Base-by-base conservation (phyloP, 2,329 filamentous ascomycete species). In the Fusarium haematococcum region DNA sequence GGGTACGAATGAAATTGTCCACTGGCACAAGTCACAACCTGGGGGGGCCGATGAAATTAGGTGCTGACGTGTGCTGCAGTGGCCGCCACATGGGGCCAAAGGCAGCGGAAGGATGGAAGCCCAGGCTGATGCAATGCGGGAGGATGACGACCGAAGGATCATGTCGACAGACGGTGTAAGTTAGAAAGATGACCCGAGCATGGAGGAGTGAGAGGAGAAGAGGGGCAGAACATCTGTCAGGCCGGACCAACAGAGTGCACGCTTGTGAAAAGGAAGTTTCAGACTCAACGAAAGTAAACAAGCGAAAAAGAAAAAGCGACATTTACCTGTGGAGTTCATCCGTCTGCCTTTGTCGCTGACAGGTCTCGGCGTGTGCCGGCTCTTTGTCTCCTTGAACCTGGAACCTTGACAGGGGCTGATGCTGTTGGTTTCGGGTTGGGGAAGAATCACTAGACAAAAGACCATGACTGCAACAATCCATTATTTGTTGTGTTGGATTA, bases 31-130 rank as follows among this genome's bases (percentile, higher is more conserved):
- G 27, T 32, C 23, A 48, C 23, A 30, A 20, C 18, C 37, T 57
- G 20, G 59, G 70, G 70, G 58, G 58, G 30, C 13, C 32, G 59
- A 61, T 56, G 63, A 77, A 77, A 77, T 78, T 76, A 74, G 70
- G 65, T 71, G 71, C 75, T 77, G 76, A 78, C 76, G 75, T 62
- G 68, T 75, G 65, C 70, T 33, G n/a, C 50, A 59, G 59, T 59
- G 62, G 56, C 59, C 48, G 67, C 56, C 50, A 30, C 63, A 30
- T 33, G 32, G 18, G 35, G 13, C 14, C 23, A 30, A 56, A 37
- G 25, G n/a, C 10, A 27, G 39, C 25, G 41, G 62, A 45, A 48
- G 39, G 61, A 62, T 64, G 59, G 59, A 59, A 65, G 35, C 35
- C 35, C 35, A 37, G 63, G 27, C 39, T 52, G 48, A 75, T 50